Base-by-base conservation (phyloP, 2,329 filamentous ascomycete species). In the Microascus cirrosus region DNA sequence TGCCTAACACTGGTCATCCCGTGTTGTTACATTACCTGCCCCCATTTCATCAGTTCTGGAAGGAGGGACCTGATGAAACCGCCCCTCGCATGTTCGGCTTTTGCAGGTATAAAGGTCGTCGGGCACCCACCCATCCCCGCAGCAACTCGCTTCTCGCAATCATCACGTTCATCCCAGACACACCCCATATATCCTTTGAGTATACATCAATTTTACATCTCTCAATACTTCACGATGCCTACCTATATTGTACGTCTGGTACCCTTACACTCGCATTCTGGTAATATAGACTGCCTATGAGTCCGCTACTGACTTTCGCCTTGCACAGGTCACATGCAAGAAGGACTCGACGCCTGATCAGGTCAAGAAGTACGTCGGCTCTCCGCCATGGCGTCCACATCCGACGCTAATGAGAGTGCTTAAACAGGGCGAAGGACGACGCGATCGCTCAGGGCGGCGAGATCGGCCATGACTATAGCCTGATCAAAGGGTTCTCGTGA, bases 401-500 rank as follows among this genome's bases (percentile, higher is more conserved):
- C 45, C n/a, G 45, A 50, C n/a, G 12, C 20, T 50, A 50, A 50
- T 20, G 20, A 50, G 45, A 10, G 1, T 24, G 11, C 57, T 22
- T 56, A 8, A 22, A 32, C 65, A 91, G 88, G 56, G 87, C 88
- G 61, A 95, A 95, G 84, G 75, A 92, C 70, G 75, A 85, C 60
- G 88, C 85, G 65, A 74, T 70, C 60, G 80, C 86, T 50, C 83
- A 93, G 69, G 93, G 93, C 68, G 93, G 91, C 69, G 84, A 83
- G 72, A 94, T 97, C 74, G 83, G 76, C 58, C 85, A 94, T 65
- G 89, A 94, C 71, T 96, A 90, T 78, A 86, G 75, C 61, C 74
- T 96, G 65, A 91, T 96, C 80, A 95, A 93, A 77, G 92, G 87
- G 59, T 96, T 96, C 77, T 86, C 89, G 93, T 96, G 84, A 65